Evolutionary conservation across 192 early-diverging fungal genomes (phyloP), one percentile per base, ranked within the genome.

Genomic region (Coemansia aciculifera): DNA sequence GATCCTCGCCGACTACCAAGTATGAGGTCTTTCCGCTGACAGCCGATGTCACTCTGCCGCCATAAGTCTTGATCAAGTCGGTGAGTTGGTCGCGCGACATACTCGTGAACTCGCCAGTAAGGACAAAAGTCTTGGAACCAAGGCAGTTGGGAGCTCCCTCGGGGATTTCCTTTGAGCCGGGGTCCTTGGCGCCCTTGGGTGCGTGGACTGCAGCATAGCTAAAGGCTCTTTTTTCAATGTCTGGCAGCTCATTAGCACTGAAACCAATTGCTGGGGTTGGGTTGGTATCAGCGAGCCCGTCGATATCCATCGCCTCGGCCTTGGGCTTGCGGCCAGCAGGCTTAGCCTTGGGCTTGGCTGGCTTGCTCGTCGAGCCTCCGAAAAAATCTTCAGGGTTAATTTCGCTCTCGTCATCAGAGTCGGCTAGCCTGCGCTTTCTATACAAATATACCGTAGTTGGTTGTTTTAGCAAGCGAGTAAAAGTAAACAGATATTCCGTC

Each of bases 61-160:
- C 94, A 74, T 95, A 92, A 3, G 91, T 85, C 79, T 93, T 98
- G 19, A 96, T 89, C 19, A 98, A 75, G 78, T 95, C 92, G 24
- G 86, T 78, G 5, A 90, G 86, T 57, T 91, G 88, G 19, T 94
- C 89, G 11, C 94, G 87, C 2, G 88, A 85, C 13, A 98, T 73
- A 8, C 88, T 87, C 10, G 84, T 74, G 29, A 96, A 86, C 52
- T 98, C 94, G 48, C 98, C 98, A 3, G 97, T 94, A 46, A 98
- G 86, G 0, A 99, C 98, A 90, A 99, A 98, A 0, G 92, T 89
- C 59, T 89, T 69, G 17, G 90, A 93, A 4, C 42, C 65, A 7
- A 76, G 81, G 40, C 94, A 95, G 62, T 88, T 88, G 21, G 86
- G 85, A n/a, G 77, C 86, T 19, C 94, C 93, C 40, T 85, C 81